phyloP scores from a whole-genome alignment of 345 rosid species.

The Salix koriyanagi region DNA sequence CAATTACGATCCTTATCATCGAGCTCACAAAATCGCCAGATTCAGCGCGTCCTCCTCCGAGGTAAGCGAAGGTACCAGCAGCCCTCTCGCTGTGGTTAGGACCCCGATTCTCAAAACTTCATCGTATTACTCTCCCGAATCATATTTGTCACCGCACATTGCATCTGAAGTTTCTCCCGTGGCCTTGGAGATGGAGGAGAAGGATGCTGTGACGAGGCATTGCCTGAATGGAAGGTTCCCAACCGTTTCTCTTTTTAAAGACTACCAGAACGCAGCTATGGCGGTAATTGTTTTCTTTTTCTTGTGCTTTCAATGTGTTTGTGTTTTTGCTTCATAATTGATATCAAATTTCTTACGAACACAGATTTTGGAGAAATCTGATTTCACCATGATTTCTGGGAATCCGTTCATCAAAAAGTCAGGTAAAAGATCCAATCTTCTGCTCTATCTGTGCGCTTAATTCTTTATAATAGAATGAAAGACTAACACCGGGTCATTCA shows the following conservation, averaged over 20 bases:
- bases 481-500: slow-evolving; percentile 3
- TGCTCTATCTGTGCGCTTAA: not conserved
- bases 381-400: slow-evolving; percentile 84
- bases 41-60: slow-evolving; percentile 33
- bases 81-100: slow-evolving; percentile 54
- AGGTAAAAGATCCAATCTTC: slow-evolving; percentile 38
- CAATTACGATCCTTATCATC: slow-evolving; percentile 19
- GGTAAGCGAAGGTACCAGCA: slow-evolving; percentile 36
- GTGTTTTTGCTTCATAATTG: not conserved
- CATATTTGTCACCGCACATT: slow-evolving; percentile 68
- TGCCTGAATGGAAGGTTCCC: slow-evolving; percentile 79
- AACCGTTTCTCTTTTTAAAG: slow-evolving; percentile 78
- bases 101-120: slow-evolving; percentile 23
- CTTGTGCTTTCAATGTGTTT: not conserved
- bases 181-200: slow-evolving; percentile 30
- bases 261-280: slow-evolving; percentile 84
- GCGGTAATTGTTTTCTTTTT: slow-evolving; percentile 41
- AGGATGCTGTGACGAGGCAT: slow-evolving; percentile 46
- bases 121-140: slow-evolving; percentile 50
- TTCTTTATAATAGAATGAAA: not conserved
- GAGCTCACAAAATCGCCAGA: slow-evolving; percentile 57
- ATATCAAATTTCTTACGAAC: too few relatives aligned
- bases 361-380: slow-evolving; percentile 89
- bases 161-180: slow-evolving; percentile 38
- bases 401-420: slow-evolving; percentile 81